Base-by-base conservation (phyloP, 2,329 filamentous ascomycete genomes). In the Sordariomycetes sp. region DNA sequence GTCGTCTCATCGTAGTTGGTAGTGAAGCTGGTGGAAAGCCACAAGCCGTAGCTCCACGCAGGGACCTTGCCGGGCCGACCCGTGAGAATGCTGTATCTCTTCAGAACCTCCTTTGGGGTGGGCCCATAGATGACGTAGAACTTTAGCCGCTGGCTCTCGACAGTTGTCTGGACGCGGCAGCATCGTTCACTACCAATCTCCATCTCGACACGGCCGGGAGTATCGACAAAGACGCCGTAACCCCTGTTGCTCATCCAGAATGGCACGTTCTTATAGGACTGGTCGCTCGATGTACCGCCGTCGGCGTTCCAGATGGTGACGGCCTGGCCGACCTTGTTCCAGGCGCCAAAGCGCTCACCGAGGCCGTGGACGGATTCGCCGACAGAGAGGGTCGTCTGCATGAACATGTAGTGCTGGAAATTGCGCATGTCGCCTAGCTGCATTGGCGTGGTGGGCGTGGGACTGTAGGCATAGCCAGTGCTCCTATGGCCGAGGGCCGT, bases 161-260 rank as follows among this genome's bases (percentile, higher is more conserved):
- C 77, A 52, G 80, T 82, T 1, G 84, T 84, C 69, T 90, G 86
- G 3, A 89, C 77, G 55, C 87, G 76, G 50, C 79, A 85, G 59
- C 81, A 84, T n/a, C 87, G 73, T 70, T 90, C 87, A 61, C 84
- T 88, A 2, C 87, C 86, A 59, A 90, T 76, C 66, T 90, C 87
- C 10, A 90, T 72, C 58, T 87, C 86, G 6, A 90, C 81, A 52
- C 77, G 79, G 24, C 85, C 85, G 0, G 85, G 76, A 6, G 82
- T 81, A 65, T 90, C 86, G 59, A 90, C 80, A 65, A 90, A 90
- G 35, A 90, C 74, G 22, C 87, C 87, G 65, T 90, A 91, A 0
- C 87, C 87, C n/a, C 79, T 76, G 13, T 81, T 87, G 64, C 80
- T 86, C 62, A 87, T 71, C 77, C 81, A 87, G 67, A 87, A 86